Evolutionary conservation across 2,329 filamentous ascomycete species (phyloP).

Genomic region (Pseudogymnoascus verrucosus): DNA sequence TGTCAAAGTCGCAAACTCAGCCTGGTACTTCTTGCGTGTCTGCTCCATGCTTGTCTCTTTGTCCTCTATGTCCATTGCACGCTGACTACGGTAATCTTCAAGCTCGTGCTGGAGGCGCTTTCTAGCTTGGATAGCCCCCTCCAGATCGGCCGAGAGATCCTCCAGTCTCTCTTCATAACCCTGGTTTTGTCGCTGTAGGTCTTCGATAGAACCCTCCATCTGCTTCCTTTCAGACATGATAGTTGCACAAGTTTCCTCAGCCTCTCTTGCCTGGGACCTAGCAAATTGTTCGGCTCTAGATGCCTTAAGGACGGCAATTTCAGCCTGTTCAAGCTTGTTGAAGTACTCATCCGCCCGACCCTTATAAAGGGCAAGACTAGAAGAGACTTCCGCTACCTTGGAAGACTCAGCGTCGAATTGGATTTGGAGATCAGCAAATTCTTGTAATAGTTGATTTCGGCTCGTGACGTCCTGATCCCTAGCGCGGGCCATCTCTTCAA

Average conservation of each 20-base stretch:
- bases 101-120: constrained; percentile 94
- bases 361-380: constrained; percentile 85
- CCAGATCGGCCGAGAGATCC: constrained; percentile 82
- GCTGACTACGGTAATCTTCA: constrained; percentile 91
- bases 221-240: constrained; percentile 89
- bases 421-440: constrained; percentile 90
- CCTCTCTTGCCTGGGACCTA: constrained; percentile 78
- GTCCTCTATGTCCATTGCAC: constrained; percentile 93
- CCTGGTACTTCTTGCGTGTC: constrained; percentile 94
- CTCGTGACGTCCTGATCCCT: constrained; percentile 84
- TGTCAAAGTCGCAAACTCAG: constrained; percentile 79
- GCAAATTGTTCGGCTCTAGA: constrained; percentile 89
- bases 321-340: constrained; percentile 90
- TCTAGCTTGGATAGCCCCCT: constrained; percentile 78
- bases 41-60: constrained; percentile 95
- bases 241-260: constrained; percentile 81
- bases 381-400: constrained; percentile 72
- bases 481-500: constrained; percentile 69
- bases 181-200: constrained; percentile 83
- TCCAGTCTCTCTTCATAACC: constrained; percentile 85
- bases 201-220: constrained; percentile 80
- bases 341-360: constrained; percentile 92
- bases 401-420: constrained; percentile 83
- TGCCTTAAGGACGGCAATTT: constrained; percentile 90
- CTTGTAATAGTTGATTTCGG: constrained; percentile 79